Conservation (phyloP, 805 yeast species). For the Starmerella vaccinii region DNA sequence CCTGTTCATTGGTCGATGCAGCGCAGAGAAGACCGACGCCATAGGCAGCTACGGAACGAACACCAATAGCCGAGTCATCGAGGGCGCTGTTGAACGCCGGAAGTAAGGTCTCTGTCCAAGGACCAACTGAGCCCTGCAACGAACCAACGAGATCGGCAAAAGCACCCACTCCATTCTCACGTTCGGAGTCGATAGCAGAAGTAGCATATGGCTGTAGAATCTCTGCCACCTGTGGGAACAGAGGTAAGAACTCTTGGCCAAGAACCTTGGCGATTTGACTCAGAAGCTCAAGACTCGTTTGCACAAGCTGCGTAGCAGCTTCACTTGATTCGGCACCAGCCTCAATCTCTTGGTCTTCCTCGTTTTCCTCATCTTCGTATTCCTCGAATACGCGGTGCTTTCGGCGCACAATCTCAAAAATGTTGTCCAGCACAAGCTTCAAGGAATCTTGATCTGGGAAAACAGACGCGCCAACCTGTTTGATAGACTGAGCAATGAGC, state of each 20-base stretch:
- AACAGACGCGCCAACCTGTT: slow-evolving; percentile 58
- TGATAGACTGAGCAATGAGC: slow-evolving; percentile 55
- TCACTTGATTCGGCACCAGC: slow-evolving; percentile 46
- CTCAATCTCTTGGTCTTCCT: slow-evolving; percentile 43
- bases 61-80: slow-evolving; percentile 62
- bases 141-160: slow-evolving; percentile 81
- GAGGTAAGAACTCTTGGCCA: slow-evolving; percentile 63
- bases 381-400: slow-evolving; percentile 45
- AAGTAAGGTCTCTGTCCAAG: slow-evolving; percentile 59
- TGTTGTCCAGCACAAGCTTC: slow-evolving; percentile 58
- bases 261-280: slow-evolving; percentile 67
- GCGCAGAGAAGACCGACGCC: slow-evolving; percentile 77
- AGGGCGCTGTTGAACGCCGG: slow-evolving; percentile 54
- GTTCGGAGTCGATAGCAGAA: slow-evolving; percentile 53
- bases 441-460: slow-evolving; percentile 48
- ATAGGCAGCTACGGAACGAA: slow-evolving; percentile 89
- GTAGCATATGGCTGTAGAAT: slow-evolving; percentile 40
- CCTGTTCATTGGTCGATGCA: slow-evolving; percentile 41
- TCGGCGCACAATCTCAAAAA: slow-evolving; percentile 65
- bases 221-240: slow-evolving; percentile 65
- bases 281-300: slow-evolving; percentile 76
- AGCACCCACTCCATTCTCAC: slow-evolving; percentile 79
- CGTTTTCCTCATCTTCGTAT: slow-evolving; percentile 49
- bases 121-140: slow-evolving; percentile 50
- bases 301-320: slow-evolving; percentile 61